These are phyloP conservation scores for Ogataea dorogensis DNA, from an alignment of 805 yeast species.

Conservation along the genomic window DNA sequence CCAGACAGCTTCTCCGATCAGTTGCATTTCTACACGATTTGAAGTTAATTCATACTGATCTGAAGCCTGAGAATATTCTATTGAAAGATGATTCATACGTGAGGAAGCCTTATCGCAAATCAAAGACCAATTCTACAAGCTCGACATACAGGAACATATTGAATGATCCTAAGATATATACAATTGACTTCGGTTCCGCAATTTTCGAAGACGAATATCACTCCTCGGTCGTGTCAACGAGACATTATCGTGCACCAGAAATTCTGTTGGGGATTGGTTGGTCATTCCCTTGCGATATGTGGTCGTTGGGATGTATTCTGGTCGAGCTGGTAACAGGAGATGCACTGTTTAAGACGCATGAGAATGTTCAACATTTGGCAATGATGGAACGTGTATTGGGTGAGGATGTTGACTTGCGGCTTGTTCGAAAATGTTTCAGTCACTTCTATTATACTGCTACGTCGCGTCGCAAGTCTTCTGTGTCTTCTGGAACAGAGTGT, in stretches of 20 bases:
- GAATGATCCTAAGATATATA: slow-evolving; percentile 75
- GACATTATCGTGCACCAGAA: slow-evolving; percentile 97
- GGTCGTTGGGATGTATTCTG: slow-evolving; percentile 94
- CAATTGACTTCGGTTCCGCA: slow-evolving; percentile 97
- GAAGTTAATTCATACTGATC: slow-evolving; percentile 89
- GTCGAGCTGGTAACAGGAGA: slow-evolving; percentile 93
- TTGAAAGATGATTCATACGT: slow-evolving; percentile 52
- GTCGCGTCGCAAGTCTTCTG: slow-evolving; percentile 18
- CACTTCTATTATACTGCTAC: slow-evolving; percentile 21
- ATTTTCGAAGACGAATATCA: slow-evolving; percentile 93
- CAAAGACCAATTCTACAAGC: slow-evolving; percentile 15
- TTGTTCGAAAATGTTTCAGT: slow-evolving; percentile 34
- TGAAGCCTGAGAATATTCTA: slow-evolving; percentile 93
- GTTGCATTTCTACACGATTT: slow-evolving; percentile 89
- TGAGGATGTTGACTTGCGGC: slow-evolving; percentile 41
- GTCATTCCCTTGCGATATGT: slow-evolving; percentile 95
- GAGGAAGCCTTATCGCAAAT: slow-evolving; percentile 36
- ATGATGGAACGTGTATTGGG: slow-evolving; percentile 86
- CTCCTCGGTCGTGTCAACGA: slow-evolving; percentile 84
- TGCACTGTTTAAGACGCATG: slow-evolving; percentile 92
- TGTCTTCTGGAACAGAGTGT: slow-evolving; percentile 17
- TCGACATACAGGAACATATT: slow-evolving; percentile 45
- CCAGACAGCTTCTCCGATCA: slow-evolving; percentile 79
- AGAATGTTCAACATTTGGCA: slow-evolving; percentile 89
- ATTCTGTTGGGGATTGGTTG: slow-evolving; percentile 93